Evolutionary conservation across 805 yeast genomes (phyloP).

Genomic region (Barnettozyma wickerhamii): DNA sequence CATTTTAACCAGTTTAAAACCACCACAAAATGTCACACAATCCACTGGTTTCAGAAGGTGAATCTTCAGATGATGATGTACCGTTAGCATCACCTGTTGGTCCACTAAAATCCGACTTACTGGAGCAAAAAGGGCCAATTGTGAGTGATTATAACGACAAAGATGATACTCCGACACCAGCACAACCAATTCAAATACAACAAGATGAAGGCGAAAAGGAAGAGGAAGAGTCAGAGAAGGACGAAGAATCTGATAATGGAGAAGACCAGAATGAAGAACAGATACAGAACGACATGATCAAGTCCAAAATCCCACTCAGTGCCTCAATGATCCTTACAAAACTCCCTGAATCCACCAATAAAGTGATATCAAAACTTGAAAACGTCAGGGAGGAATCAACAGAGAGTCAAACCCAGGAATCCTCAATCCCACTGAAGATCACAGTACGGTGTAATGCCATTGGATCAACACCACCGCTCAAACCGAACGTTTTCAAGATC

Average conservation of each 20-base stretch:
- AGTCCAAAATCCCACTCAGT: slow-evolving; percentile 18
- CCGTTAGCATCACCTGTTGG: slow-evolving; percentile 7
- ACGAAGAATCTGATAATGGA: background rate
- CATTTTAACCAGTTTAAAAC: background rate
- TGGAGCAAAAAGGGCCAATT: slow-evolving; percentile 1
- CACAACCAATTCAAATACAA: background rate
- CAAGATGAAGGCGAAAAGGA: background rate
- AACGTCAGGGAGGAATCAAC: slow-evolving; percentile 1
- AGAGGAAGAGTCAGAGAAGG: slow-evolving; percentile 12
- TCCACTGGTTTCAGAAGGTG: slow-evolving; percentile 23
- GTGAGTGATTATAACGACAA: background rate
- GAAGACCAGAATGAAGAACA: background rate
- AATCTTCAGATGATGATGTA: slow-evolving; percentile 19
- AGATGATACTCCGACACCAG: background rate
- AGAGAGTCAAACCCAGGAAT: background rate
- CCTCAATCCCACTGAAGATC: slow-evolving; percentile 19
- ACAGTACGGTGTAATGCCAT: slow-evolving; percentile 55
- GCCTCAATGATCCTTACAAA: slow-evolving; percentile 22
- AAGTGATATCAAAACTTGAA: slow-evolving; percentile 12
- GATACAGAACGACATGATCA: slow-evolving; percentile 19
- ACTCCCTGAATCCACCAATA: slow-evolving; percentile 18
- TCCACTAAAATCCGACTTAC: background rate
- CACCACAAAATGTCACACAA: slow-evolving; percentile 9
- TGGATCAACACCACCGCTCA: slow-evolving; percentile 49
- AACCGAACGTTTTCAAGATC: slow-evolving; percentile 47